Conservation (phyloP, 2,329 filamentous ascomycete species). For the Ascocoryne sarcoides region DNA sequence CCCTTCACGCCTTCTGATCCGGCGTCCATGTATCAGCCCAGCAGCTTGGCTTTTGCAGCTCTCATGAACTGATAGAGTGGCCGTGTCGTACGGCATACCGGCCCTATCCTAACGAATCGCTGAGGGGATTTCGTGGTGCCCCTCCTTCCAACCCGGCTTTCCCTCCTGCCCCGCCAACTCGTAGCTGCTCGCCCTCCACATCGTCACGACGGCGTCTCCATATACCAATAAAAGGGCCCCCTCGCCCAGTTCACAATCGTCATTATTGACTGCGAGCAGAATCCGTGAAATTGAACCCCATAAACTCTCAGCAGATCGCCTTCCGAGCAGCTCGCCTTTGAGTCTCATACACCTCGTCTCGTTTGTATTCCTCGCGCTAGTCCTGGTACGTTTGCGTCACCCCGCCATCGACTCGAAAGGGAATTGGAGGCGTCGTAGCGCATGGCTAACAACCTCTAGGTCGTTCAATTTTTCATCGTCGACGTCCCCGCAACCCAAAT, state of each 20-base stretch:
- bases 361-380: constrained; percentile 24
- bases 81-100: constrained; percentile 13
- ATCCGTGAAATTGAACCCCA: too few species aligned
- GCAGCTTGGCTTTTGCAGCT: not conserved
- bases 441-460: constrained; percentile 28
- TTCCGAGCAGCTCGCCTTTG: too few species aligned
- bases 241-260: constrained; percentile 13
- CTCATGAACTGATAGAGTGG: constrained; percentile 6
- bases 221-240: constrained; percentile 21
- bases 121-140: constrained; percentile 7
- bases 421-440: too few species aligned
- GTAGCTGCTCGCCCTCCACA: constrained; percentile 15
- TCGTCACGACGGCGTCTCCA: constrained; percentile 22
- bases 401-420: too few species aligned
- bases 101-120: constrained; percentile 9
- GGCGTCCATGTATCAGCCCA: constrained; percentile 6
- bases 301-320: too few species aligned
- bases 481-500: too few species aligned
- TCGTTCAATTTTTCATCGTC: constrained; percentile 42
- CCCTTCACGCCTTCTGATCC: not conserved
- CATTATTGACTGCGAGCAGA: too few species aligned
- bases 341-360: constrained; percentile 28
- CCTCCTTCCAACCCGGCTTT: constrained; percentile 5
- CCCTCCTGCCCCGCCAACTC: constrained; percentile 21
- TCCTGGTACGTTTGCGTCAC: constrained; percentile 24